These are phyloP conservation scores for Huntiella savannae DNA, from an alignment of 2,329 filamentous ascomycete species.

Conservation along the genomic window DNA sequence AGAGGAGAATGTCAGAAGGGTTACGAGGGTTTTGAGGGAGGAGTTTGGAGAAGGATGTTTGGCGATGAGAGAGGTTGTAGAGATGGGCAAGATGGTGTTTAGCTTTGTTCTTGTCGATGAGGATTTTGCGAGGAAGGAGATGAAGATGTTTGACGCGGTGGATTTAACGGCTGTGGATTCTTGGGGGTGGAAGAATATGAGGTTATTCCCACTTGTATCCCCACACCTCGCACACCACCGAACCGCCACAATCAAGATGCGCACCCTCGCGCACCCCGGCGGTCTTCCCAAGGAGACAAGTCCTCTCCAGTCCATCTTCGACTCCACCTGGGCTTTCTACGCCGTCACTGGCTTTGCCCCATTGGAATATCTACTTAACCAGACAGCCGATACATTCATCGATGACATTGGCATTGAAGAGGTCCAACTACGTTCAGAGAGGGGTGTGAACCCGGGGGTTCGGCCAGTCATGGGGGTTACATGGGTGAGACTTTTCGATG, in stretches of 20 bases:
- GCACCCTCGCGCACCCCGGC: neutral
- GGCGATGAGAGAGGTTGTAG: no score
- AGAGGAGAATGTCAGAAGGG: no score
- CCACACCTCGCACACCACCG: neutral
- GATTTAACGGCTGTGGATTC: neutral
- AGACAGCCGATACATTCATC: neutral
- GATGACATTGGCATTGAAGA: constrained; percentile 1
- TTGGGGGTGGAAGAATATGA: neutral
- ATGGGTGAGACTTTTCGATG: neutral
- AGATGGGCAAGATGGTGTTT: no score
- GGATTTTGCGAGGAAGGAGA: neutral
- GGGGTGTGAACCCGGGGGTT: neutral
- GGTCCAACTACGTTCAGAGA: neutral
- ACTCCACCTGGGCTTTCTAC: neutral
- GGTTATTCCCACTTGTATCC: neutral
- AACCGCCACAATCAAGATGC: neutral
- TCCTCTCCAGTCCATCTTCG: neutral
- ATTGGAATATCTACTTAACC: neutral
- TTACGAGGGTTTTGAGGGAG: no score
- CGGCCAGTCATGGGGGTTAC: neutral
- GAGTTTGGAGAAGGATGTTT: no score
- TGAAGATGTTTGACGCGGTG: neutral
- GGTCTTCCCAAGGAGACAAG: neutral
- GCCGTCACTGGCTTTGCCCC: neutral
- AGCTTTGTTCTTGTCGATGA: no score